Base-by-base conservation (phyloP, 192 early-diverging fungal species). In the Jimgerdemannia lactiflua region DNA sequence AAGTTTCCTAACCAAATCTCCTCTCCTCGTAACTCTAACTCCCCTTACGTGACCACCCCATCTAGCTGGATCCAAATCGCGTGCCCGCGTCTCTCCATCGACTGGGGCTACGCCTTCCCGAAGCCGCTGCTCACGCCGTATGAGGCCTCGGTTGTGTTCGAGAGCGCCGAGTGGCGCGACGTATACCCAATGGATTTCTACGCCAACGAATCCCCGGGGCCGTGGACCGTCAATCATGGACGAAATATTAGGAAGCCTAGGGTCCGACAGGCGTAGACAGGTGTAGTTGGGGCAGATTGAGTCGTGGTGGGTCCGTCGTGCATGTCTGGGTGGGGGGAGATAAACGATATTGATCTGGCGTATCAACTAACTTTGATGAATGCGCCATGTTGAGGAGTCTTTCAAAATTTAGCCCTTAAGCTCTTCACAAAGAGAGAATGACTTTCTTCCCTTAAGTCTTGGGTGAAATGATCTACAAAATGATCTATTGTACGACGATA, bases 141-240 rank as follows among this genome's bases (percentile, higher is more conserved):
- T 75, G 98, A 99, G 81, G 94, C 94, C 39, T 91, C 95, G 0
- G 95, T 99, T 42, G 93, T 91, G 0, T 87, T 99, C 70, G 92
- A 90, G 68, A 85, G 86, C 29, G 87, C 88, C 9, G 89, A 92
- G 74, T 96, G 93, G 92, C 91, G 93, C 80, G 85, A 93, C 42
- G 82, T 89, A 7, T 99, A 99, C 82, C 98, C 98, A 63, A 99
- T 98, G 97, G 98, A 99, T 78, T 99, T 96, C 83, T 99, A 98
- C 80, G 89, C 96, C 1, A 91, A 92, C 78, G 94, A 96, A 68
- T 93, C 92, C 66, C 82, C 95, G 41, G 97, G 97, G 2, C 91
- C 94, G 2, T 97, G 96, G 96, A 97, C 97, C 4, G 94, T 94
- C 40, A 99, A 99, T 79, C 93, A 96, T 77, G 90, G 89, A 29